A percentile compares a stretch with the other conserved stretches of the same genome.
phyloP scores from a whole-genome alignment of 2,329 filamentous ascomycete genomes.

The Juglanconis sp. region DNA sequence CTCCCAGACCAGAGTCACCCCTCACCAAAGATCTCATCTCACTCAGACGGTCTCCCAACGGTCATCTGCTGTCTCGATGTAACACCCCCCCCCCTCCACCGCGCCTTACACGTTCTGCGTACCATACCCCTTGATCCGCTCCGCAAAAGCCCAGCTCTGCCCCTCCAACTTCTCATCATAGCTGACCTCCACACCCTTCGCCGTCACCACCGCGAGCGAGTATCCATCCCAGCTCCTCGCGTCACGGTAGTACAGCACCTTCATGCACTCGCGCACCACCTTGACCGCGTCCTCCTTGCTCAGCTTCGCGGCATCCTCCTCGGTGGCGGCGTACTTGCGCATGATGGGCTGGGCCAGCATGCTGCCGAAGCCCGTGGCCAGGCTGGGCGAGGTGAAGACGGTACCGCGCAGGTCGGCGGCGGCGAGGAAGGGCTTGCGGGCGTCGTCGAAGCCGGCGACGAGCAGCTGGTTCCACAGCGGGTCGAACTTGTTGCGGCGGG shows the following conservation, averaged over 20 bases:
- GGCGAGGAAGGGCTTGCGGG: slow-evolving; percentile 81
- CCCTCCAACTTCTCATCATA: slow-evolving; percentile 85
- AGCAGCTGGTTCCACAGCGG: slow-evolving; percentile 96
- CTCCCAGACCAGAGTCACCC: too few relatives aligned
- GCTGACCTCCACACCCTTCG: slow-evolving; percentile 81
- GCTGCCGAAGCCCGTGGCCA: slow-evolving; percentile 91
- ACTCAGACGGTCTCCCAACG: background rate
- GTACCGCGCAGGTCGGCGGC: slow-evolving; percentile 90
- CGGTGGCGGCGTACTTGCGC: slow-evolving; percentile 78
- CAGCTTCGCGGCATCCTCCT: slow-evolving; percentile 69
- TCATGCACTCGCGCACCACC: slow-evolving; percentile 90
- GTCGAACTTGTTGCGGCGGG: slow-evolving; percentile 91
- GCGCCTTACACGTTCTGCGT: slow-evolving; percentile 64
- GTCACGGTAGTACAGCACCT: slow-evolving; percentile 96
- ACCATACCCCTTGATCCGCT: slow-evolving; percentile 90
- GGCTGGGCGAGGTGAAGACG: slow-evolving; percentile 80
- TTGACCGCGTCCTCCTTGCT: slow-evolving; percentile 75
- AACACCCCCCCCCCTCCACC: background rate
- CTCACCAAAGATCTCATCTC: background rate
- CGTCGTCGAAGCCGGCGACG: slow-evolving; percentile 81
- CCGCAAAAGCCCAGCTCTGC: slow-evolving; percentile 98
- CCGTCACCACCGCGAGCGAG: slow-evolving; percentile 84
- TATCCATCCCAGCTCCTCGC: slow-evolving; percentile 89
- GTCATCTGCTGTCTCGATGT: background rate
- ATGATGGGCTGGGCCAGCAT: slow-evolving; percentile 92